A percentile compares a stretch with the other conserved stretches of the same genome.
phyloP scores from a whole-genome alignment of 2,329 filamentous ascomycete species.

The Penicillium sp. region DNA sequence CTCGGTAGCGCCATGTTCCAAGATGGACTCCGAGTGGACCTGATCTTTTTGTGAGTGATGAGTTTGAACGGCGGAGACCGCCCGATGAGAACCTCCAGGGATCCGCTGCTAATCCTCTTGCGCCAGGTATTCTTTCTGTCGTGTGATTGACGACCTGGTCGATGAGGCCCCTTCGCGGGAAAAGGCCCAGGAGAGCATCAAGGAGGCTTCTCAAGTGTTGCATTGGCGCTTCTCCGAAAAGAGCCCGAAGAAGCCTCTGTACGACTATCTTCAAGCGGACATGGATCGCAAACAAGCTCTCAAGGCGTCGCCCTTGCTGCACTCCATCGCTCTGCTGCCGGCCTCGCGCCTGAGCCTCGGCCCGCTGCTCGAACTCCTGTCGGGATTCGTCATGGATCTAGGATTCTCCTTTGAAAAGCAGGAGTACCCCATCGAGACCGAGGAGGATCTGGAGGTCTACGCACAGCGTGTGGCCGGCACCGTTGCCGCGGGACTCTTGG shows the following conservation, averaged over 20 bases:
- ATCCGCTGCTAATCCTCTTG: neutral
- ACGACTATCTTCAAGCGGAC: constrained; percentile 59
- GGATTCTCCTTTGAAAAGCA: constrained; percentile 39
- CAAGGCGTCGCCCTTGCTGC: neutral
- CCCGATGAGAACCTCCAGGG: no score
- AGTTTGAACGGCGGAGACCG: constrained; percentile 24
- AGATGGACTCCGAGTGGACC: constrained; percentile 60
- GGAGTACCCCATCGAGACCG: constrained; percentile 53
- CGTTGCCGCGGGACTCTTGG: constrained; percentile 62
- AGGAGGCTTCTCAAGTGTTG: neutral
- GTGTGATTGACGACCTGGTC: constrained; percentile 66
- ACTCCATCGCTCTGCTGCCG: neutral
- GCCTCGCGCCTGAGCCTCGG: neutral
- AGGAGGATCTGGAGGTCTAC: constrained; percentile 57
- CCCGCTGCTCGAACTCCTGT: neutral
- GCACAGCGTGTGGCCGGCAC: constrained; percentile 65
- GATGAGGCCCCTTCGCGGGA: constrained; percentile 52
- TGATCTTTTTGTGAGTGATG: constrained; percentile 53
- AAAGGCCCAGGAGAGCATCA: neutral
- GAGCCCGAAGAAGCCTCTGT: constrained; percentile 54
- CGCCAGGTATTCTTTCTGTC: constrained; percentile 52
- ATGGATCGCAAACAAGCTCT: constrained; percentile 52
- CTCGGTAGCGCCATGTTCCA: constrained; percentile 64
- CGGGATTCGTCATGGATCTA: neutral
- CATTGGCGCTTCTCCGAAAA: constrained; percentile 55